Evolutionary conservation across 1,284 basidiomycete genomes (phyloP).

Genomic region (Moniliophthora roreri): DNA sequence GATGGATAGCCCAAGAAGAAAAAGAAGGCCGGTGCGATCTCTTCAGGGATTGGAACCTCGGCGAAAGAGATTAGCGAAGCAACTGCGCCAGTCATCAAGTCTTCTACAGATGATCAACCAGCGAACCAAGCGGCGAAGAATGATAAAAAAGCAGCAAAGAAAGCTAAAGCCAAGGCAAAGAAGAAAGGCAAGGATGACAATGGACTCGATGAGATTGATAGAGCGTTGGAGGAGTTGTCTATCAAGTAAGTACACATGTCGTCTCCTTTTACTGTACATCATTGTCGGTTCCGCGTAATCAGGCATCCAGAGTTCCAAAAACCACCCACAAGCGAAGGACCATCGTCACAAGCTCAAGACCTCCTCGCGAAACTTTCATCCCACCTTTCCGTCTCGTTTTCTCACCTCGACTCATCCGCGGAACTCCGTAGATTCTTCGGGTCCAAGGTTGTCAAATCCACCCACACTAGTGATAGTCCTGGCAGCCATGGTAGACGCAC

Average conservation of each 20-base stretch:
- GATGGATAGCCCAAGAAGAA: slow-evolving; percentile 34
- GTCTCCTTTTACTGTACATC: background rate
- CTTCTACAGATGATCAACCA: slow-evolving; percentile 8
- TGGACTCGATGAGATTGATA: slow-evolving; percentile 71
- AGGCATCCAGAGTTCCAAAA: slow-evolving; percentile 59
- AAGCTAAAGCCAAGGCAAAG: slow-evolving; percentile 60
- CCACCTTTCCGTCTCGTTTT: slow-evolving; percentile 73
- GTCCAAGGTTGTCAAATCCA: slow-evolving; percentile 74
- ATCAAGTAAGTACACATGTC: slow-evolving; percentile 52
- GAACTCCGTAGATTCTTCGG: slow-evolving; percentile 94
- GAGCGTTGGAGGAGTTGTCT: slow-evolving; percentile 79
- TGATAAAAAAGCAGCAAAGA: slow-evolving; percentile 54
- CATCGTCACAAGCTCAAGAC: slow-evolving; percentile 15
- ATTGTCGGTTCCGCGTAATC: background rate
- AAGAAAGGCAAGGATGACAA: slow-evolving; percentile 39
- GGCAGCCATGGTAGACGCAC: slow-evolving; percentile 12
- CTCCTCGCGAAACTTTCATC: slow-evolving; percentile 34
- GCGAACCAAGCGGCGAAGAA: slow-evolving; percentile 28
- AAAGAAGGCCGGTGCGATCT: slow-evolving; percentile 27
- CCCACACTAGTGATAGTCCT: slow-evolving; percentile 33
- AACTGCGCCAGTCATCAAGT: slow-evolving; percentile 12
- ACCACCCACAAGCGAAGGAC: slow-evolving; percentile 22
- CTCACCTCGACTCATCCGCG: slow-evolving; percentile 82
- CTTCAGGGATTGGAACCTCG: slow-evolving; percentile 10
- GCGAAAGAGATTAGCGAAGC: slow-evolving; percentile 15